These are phyloP conservation scores for Carallia pectinifolia DNA, from an alignment of 345 rosid species.

Conservation along the genomic window DNA sequence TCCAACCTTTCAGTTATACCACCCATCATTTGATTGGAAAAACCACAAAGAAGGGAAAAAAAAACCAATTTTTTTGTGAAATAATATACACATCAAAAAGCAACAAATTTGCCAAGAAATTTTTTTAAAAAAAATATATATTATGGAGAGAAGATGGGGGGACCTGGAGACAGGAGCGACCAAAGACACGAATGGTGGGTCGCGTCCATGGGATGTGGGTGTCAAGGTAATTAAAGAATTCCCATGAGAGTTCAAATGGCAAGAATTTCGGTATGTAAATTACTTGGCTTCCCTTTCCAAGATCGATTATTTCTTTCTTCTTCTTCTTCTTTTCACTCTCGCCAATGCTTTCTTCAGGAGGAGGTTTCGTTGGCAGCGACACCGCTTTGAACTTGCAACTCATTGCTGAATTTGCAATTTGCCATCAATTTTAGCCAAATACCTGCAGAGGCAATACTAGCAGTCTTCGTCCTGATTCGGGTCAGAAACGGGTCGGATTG, in stretches of 20 bases:
- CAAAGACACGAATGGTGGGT: constrained; percentile 72
- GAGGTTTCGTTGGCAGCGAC: constrained; percentile 6
- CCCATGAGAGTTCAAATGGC: constrained; percentile 53
- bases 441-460: too few relatives aligned
- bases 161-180: constrained; percentile 75
- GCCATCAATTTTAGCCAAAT: too few relatives aligned
- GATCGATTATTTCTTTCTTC: constrained; percentile 39
- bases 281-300: constrained; percentile 68
- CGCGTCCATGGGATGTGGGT: constrained; percentile 78
- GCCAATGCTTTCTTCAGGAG: constrained; percentile 1
- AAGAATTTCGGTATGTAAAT: constrained; percentile 55
- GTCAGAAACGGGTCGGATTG: too few relatives aligned
- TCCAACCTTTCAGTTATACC: background rate
- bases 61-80: background rate
- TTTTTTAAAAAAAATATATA: background rate
- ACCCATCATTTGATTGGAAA: background rate
- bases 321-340: constrained; percentile 2
- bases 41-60: background rate
- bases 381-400: constrained; percentile 29
- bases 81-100: background rate
- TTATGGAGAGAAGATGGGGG: background rate
- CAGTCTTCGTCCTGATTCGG: too few relatives aligned
- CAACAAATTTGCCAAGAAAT: background rate
- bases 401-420: constrained; percentile 15
- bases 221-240: constrained; percentile 67